Evolutionary conservation across 225 moss, liverwort and hornwort genomes (phyloP).

Genomic region (Neckera pumila): DNA sequence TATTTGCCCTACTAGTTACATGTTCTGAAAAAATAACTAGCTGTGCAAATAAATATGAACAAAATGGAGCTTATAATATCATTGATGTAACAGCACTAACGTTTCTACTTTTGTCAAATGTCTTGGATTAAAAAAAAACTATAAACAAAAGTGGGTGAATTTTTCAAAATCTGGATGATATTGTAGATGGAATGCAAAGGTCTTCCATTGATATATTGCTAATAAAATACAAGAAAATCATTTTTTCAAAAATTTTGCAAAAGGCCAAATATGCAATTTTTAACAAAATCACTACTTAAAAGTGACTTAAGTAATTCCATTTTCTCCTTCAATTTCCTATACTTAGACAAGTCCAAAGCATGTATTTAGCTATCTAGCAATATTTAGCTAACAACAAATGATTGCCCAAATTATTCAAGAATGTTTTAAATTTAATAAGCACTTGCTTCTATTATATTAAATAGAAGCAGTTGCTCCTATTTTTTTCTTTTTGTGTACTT

Average conservation of each 20-base stretch:
- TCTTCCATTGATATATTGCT: not conserved
- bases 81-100: accelerated
- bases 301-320: not conserved
- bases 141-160: not conserved
- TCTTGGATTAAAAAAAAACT: accelerated
- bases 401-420: not conserved
- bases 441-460: not conserved
- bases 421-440: not conserved
- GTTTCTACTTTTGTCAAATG: not conserved
- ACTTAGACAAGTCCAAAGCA: not conserved
- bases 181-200: not conserved
- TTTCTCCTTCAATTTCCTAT: not conserved
- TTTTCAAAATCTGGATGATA: not conserved
- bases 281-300: not conserved
- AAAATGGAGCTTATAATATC: accelerated
- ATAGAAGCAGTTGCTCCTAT: no score
- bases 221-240: not conserved
- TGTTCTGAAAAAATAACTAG: not conserved
- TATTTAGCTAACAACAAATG: not conserved
- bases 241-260: not conserved
- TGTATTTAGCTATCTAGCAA: not conserved
- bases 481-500: not conserved
- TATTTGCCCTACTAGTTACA: accelerated
- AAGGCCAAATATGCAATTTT: not conserved
- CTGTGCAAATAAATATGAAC: no score